Base-by-base conservation (phyloP, 2,329 filamentous ascomycete genomes). In the Colletotrichum navitas region DNA sequence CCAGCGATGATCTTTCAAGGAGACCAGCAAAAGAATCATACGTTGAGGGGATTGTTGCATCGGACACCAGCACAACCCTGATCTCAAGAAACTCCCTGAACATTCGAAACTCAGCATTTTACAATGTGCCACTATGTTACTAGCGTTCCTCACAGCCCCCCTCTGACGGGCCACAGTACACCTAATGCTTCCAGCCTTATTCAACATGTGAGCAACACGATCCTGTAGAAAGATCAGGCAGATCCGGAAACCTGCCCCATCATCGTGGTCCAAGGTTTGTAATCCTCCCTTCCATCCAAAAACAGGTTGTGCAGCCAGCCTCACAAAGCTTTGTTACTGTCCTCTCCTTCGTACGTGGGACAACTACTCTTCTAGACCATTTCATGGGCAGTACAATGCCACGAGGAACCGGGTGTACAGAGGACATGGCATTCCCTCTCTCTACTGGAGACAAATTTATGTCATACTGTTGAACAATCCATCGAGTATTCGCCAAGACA, bases 401-500 rank as follows among this genome's bases (percentile, higher is more conserved):
- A 63, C 56, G 64, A 58, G 34, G 36, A 52, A 12, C 51, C 16
- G 32, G 21, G 21, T 39, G 49, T n/a, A 21, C 16, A 24, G 32
- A 34, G 29, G 21, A 24, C 12, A 12, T 12, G 43, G 43, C 24
- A 34, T 51, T 24, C 16, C 14, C 18, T 49, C 26, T 51, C 16
- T 16, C 7, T 63, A 32, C 8, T 47, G 58, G 26, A 11, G 14
- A 29, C 29, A 16, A 36, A 10, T 6, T 18, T 8, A 58, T 24
- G 68, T 63, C 68, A 68, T 71, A 71, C 58, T 55, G 68, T 68
- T 36, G 52, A 41, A 45, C 36, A 26, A 58, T 10, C 26, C 51
- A 18, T 16, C 26, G 36, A 21, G 21, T 34, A 12, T 16, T 18
- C 34, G 51, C 41, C 29, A 51, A 12, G 6, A 21, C 29, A 56